phyloP scores from a whole-genome alignment of 495 filamentous ascomycete species.

The Staphylotrichum longicolle region DNA sequence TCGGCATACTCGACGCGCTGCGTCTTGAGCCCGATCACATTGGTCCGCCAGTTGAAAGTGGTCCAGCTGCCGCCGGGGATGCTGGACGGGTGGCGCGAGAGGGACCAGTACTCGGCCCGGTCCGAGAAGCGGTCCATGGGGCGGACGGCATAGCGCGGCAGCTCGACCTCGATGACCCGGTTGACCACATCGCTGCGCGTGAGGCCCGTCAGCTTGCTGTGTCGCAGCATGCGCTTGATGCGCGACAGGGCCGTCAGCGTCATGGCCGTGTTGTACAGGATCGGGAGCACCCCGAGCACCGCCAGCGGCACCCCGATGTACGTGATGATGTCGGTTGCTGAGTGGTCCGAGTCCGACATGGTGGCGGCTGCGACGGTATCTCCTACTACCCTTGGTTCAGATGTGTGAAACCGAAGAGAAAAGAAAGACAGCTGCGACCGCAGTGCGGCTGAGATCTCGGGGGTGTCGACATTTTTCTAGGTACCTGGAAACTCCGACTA shows the following conservation, averaged over 20 bases:
- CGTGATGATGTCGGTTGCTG: slow-evolving; percentile 46
- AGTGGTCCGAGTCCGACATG: slow-evolving; percentile 19
- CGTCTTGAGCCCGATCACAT: slow-evolving; percentile 57
- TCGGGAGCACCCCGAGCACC: slow-evolving; percentile 65
- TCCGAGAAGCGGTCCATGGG: slow-evolving; percentile 55
- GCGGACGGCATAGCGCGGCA: slow-evolving; percentile 60
- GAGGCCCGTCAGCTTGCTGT: slow-evolving; percentile 52
- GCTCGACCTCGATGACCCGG: slow-evolving; percentile 63
- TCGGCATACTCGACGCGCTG: slow-evolving; percentile 64
- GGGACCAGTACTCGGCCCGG: slow-evolving; percentile 54
- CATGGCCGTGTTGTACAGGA: slow-evolving; percentile 58
- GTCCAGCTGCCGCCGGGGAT: slow-evolving; percentile 63
- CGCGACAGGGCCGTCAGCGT: slow-evolving; percentile 55
- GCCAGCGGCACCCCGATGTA: slow-evolving; percentile 63
- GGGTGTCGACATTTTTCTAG: neutral
- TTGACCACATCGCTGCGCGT: slow-evolving; percentile 62
- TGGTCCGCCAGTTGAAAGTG: slow-evolving; percentile 61
- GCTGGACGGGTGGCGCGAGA: slow-evolving; percentile 44
- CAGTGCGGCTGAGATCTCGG: slow-evolving; percentile 5
- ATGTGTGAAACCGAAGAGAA: too few relatives aligned
- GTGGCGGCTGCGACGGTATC: neutral
- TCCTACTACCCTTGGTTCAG: too few relatives aligned
- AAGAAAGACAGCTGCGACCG: neutral
- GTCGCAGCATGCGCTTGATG: slow-evolving; percentile 55
- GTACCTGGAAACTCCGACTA: too few relatives aligned